Percentiles rank a stretch among this genome's conserved stretches.
Conservation (phyloP, 768 basidiomycete genomes). For the Atractiella rhizophila region DNA sequence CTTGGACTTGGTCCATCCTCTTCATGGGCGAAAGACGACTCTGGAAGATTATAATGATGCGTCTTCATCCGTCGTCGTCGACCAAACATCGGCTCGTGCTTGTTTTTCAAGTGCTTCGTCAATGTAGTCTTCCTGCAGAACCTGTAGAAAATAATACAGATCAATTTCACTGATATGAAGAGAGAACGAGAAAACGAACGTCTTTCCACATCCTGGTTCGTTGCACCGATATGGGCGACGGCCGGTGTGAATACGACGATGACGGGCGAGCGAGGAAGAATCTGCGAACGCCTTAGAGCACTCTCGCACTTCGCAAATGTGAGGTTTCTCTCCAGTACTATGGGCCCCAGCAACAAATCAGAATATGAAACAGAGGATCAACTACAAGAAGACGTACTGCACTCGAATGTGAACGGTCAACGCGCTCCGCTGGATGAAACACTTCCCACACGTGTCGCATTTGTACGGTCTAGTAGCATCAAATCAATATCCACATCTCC, state of each 20-base stretch:
- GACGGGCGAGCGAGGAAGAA: conserved; percentile 71
- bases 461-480: conserved; percentile 21
- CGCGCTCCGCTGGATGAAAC: conserved; percentile 44
- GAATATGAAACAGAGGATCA: not conserved
- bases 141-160: not conserved
- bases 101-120: conserved; percentile 21
- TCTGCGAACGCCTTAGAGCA: conserved; percentile 74
- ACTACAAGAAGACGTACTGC: conserved; percentile 29
- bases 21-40: no score
- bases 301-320: conserved; percentile 44
- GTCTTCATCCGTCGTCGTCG: no score
- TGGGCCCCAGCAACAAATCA: not conserved
- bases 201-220: conserved; percentile 16
- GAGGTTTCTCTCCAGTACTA: conserved; percentile 61
- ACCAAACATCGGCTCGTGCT: no score
- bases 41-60: no score
- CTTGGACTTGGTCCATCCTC: no score
- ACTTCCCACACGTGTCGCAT: conserved; percentile 16
- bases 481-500: conserved; percentile 7
- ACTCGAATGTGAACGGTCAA: conserved; percentile 67
- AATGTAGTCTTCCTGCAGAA: conserved; percentile 25
- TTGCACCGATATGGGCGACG: conserved; percentile 22
- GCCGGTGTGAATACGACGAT: conserved; percentile 35
- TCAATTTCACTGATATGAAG: not conserved
- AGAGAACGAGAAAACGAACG: conserved; percentile 2